These are phyloP conservation scores for Dactylorhiza incarnata DNA, from an alignment of 106 monocot species.

Conservation along the genomic window DNA sequence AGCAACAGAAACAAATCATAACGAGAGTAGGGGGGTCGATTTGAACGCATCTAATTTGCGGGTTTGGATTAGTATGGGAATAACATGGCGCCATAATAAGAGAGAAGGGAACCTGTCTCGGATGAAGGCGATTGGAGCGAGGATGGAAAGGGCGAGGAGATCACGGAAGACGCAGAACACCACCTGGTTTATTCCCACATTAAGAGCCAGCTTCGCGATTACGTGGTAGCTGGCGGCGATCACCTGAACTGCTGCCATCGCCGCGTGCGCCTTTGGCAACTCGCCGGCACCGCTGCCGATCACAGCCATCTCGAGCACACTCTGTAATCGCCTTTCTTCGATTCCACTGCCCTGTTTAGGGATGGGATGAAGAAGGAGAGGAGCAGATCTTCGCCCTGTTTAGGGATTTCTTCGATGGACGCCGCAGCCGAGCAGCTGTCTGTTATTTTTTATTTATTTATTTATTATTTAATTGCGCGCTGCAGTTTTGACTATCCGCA, in stretches of 20 bases:
- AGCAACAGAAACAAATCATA: background rate
- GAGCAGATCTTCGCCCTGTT: background rate
- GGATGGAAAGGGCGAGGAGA: conserved; percentile 42
- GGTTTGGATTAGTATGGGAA: no score
- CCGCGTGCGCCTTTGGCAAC: conserved; percentile 22
- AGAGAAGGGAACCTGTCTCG: conserved; percentile 13
- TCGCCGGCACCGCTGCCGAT: background rate
- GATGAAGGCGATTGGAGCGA: conserved; percentile 35
- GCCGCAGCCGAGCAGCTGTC: no score
- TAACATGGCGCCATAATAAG: background rate
- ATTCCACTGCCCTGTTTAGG: background rate
- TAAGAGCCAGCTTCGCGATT: conserved; percentile 41
- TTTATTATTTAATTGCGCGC: no score
- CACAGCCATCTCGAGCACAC: background rate
- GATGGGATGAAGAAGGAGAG: background rate
- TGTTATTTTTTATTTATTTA: no score
- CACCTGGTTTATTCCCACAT: conserved; percentile 45
- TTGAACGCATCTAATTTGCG: background rate
- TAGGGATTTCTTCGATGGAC: no score
- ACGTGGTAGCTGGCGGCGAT: conserved; percentile 41
- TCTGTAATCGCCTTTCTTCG: background rate
- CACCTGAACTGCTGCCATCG: conserved; percentile 32
- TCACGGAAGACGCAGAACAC: conserved; percentile 50
- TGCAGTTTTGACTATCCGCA: no score
- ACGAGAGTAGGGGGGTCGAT: background rate